Conservation (phyloP, 2,329 filamentous ascomycete species). For the Phialophora chinensis region DNA sequence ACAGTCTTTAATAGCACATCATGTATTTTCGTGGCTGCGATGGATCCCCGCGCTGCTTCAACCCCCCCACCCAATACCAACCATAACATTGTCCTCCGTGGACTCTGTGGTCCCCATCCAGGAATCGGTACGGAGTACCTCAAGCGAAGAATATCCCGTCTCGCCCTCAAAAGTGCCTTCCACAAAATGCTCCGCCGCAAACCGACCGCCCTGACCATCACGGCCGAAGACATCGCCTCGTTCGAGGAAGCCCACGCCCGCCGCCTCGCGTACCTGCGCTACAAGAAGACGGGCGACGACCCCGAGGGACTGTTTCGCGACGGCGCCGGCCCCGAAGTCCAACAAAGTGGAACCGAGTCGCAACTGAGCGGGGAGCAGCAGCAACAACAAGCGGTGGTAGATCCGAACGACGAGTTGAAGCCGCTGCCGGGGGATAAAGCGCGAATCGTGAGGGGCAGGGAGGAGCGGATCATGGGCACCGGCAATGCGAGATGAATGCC, state of each 20-base stretch:
- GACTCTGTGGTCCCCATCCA: too few species aligned
- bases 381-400: conserved; percentile 39
- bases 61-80: too few species aligned
- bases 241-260: conserved; percentile 49
- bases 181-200: conserved; percentile 55
- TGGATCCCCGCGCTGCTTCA: too few species aligned
- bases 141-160: not conserved
- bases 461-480: conserved; percentile 50
- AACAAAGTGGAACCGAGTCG: conserved; percentile 5
- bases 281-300: conserved; percentile 40
- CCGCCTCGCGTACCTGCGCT: conserved; percentile 34
- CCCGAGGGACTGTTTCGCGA: conserved; percentile 36
- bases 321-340: conserved; percentile 10
- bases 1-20: too few species aligned
- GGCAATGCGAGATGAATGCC: not conserved
- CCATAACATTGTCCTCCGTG: not conserved
- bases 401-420: conserved; percentile 58
- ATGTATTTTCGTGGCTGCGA: too few species aligned
- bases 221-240: conserved; percentile 54
- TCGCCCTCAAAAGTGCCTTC: not conserved
- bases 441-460: conserved; percentile 53
- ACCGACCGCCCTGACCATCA: conserved; percentile 58
- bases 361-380: conserved; percentile 31
- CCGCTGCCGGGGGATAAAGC: conserved; percentile 57
- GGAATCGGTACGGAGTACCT: not conserved